Base-by-base conservation (phyloP, 345 rosid genomes). In the Brassica carinata region DNA sequence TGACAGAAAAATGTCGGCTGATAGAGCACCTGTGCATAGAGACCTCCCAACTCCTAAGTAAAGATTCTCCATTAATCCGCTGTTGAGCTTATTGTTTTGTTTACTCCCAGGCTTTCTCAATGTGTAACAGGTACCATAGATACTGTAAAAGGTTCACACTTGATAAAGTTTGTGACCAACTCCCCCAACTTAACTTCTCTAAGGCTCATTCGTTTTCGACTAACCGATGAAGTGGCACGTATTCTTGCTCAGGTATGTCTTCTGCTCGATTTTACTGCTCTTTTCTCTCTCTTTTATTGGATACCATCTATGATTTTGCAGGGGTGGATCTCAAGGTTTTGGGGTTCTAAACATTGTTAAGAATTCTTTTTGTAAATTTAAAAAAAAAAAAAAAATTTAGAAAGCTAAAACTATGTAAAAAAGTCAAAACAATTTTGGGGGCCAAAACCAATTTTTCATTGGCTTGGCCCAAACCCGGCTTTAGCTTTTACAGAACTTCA, bases 151-250 rank as follows among this genome's bases (percentile, higher is more conserved):
- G 48, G 69, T 34, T 34, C 69, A 34, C n/a, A 23, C 48, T 90
- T 93, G 77, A 76, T 82, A 83, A 91, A 94, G 73, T 88, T 94
- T 1, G 96, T 89, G 83, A 85, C 83, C 83, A 88, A 82, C 73
- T 89, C 94, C 80, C 94, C 88, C 45, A 87, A 90, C 70, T 69
- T 94, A 77, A 85, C 86, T 48, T 92, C 94, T 69, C 76, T 94
- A 81, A 89, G 93, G 5, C 96, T 94, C 73, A 89, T 94, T 85
- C 91, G 96, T 63, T 94, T 94, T 86, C 89, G 89, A 89, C 87
- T 94, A 66, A 91, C 82, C 40, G 91, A 89, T 77, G 83, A 82
- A 75, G 85, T 90, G 86, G 86, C 87, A 45, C 90, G 87, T 68
- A 84, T 75, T 69, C 93, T 92, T 84, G 87, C 84, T 77, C 86